phyloP scores from a whole-genome alignment of 176 grass and related monocot genomes.

The Avena eriantha region DNA sequence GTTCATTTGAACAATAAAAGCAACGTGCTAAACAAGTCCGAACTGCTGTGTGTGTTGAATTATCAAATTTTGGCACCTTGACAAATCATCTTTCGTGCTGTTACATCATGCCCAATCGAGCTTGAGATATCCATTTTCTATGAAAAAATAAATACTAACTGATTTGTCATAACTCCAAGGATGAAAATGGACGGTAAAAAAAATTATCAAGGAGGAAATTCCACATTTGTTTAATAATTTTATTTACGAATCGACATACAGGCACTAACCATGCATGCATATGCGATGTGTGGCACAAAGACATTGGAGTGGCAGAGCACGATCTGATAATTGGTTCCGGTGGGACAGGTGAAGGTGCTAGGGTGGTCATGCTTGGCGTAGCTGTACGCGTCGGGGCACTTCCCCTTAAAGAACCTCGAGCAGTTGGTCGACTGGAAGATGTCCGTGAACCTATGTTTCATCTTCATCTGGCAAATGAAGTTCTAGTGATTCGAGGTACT shows the following conservation, averaged over 20 bases:
- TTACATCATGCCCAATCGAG: too few species aligned
- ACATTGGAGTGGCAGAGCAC: constrained; percentile 43
- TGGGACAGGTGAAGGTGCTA: constrained; percentile 50
- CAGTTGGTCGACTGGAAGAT: constrained; percentile 37
- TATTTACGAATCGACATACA: background rate
- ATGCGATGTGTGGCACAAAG: background rate
- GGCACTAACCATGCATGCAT: background rate
- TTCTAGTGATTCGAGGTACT: too few species aligned
- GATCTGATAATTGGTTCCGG: constrained; percentile 47
- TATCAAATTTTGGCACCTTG: too few species aligned
- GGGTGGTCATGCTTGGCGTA: constrained; percentile 47
- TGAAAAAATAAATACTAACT: too few species aligned
- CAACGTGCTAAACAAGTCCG: too few species aligned
- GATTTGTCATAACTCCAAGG: too few species aligned
- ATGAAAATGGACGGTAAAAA: background rate
- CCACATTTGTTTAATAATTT: too few species aligned
- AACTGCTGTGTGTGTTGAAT: too few species aligned
- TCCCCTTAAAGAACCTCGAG: constrained; percentile 52
- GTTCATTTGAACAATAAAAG: too few species aligned
- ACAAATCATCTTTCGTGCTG: too few species aligned
- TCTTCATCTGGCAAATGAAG: background rate
- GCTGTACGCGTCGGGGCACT: constrained; percentile 59
- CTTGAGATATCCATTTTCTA: too few species aligned
- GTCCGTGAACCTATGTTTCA: background rate
- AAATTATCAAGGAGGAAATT: too few species aligned